Percentiles rank a stretch among this genome's conserved stretches.
These are phyloP conservation scores for Priceomyces castillae DNA, from an alignment of 805 yeast genomes.

Conservation along the genomic window DNA sequence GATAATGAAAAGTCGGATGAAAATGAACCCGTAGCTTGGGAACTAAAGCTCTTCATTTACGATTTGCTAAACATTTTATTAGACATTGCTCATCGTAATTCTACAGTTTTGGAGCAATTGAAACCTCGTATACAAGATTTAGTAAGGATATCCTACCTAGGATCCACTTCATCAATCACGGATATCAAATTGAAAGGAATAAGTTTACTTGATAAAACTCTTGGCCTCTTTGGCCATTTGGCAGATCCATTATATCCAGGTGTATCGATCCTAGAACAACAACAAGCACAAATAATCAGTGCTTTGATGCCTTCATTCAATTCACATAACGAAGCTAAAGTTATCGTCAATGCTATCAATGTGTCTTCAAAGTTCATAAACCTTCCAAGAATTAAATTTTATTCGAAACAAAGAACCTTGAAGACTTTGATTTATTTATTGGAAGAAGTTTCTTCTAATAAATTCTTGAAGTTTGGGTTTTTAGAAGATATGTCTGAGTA, in stretches of 20 bases:
- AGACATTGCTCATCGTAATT: conserved; percentile 35
- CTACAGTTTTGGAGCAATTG: conserved; percentile 38
- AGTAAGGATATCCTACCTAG: conserved; percentile 73
- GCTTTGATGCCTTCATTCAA: conserved; percentile 86
- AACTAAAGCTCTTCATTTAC: conserved; percentile 49
- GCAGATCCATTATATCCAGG: conserved; percentile 73
- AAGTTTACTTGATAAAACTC: conserved; percentile 57
- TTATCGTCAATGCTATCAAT: conserved; percentile 74
- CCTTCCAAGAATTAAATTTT: conserved; percentile 41
- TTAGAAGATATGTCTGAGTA: conserved; percentile 45
- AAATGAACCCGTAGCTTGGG: conserved; percentile 58
- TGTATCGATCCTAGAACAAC: conserved; percentile 76
- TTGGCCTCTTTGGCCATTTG: conserved; percentile 57
- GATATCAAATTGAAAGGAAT: conserved; percentile 65
- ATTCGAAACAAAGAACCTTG: conserved; percentile 49
- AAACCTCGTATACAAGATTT: conserved; percentile 56
- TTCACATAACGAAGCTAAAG: conserved; percentile 64
- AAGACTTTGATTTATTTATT: conserved; percentile 64
- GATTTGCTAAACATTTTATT: conserved; percentile 46
- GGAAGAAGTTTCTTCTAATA: conserved; percentile 50
- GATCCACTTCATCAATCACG: conserved; percentile 69
- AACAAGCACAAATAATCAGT: conserved; percentile 89
- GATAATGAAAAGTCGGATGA: conserved; percentile 31
- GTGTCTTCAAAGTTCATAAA: conserved; percentile 73
- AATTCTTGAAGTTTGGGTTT: conserved; percentile 53